phyloP scores from a whole-genome alignment of 2,329 filamentous ascomycete species.

The Calonectria pauciramosa region DNA sequence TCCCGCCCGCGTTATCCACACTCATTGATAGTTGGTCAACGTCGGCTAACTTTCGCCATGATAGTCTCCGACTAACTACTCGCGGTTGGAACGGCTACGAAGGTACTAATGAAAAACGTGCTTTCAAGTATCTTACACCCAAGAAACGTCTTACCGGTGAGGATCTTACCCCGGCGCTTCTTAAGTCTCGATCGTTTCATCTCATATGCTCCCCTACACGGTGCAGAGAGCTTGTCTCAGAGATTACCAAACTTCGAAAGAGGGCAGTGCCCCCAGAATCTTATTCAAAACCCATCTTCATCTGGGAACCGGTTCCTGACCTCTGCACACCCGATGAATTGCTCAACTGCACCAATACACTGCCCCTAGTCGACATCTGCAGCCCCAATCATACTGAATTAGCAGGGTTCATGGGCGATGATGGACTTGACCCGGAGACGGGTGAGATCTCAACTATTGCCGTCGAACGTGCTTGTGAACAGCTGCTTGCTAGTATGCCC shows the following conservation, averaged over 20 bases:
- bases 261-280: slow-evolving; percentile 49
- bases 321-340: slow-evolving; percentile 80
- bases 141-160: slow-evolving; percentile 84
- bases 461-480: slow-evolving; percentile 72
- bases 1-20: slow-evolving; percentile 75
- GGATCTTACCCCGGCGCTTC: slow-evolving; percentile 75
- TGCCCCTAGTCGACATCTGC: slow-evolving; percentile 73
- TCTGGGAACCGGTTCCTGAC: slow-evolving; percentile 97
- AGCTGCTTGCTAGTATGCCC: slow-evolving; percentile 75
- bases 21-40: slow-evolving; percentile 83
- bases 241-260: slow-evolving; percentile 74
- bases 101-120: slow-evolving; percentile 74
- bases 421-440: slow-evolving; percentile 66
- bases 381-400: slow-evolving; percentile 91
- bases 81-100: slow-evolving; percentile 94
- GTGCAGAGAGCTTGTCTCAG: slow-evolving; percentile 80
- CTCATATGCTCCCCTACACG: slow-evolving; percentile 86
- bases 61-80: slow-evolving; percentile 80
- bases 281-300: slow-evolving; percentile 76
- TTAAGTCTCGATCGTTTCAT: slow-evolving; percentile 85
- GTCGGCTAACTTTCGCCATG: slow-evolving; percentile 76
- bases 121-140: slow-evolving; percentile 89
- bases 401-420: slow-evolving; percentile 83
- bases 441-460: slow-evolving; percentile 66
- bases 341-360: slow-evolving; percentile 73